Conservation (phyloP, 108 stramenopile species). For the Seminavis robusta region DNA sequence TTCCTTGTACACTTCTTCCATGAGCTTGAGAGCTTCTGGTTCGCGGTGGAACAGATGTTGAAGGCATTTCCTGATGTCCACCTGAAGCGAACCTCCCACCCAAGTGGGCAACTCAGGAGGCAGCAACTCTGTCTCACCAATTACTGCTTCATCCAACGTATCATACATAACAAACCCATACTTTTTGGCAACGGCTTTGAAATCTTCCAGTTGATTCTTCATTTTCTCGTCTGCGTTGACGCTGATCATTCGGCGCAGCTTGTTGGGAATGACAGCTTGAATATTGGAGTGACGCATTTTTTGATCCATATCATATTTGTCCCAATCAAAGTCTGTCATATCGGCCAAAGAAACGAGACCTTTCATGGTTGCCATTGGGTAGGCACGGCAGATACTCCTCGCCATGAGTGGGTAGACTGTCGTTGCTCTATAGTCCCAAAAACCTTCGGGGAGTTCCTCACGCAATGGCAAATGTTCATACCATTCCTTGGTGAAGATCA, state of each 20-base stretch:
- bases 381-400: slow-evolving; percentile 7
- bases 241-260: slow-evolving; percentile 6
- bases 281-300: slow-evolving; percentile 5
- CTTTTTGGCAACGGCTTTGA: neutral
- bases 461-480: too few species aligned
- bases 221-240: slow-evolving; percentile 6
- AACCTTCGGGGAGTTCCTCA: too few species aligned
- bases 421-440: too few species aligned
- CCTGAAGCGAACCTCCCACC: neutral
- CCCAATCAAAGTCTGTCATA: slow-evolving; percentile 11
- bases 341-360: slow-evolving; percentile 10
- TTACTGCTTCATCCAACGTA: neutral
- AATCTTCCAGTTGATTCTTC: slow-evolving; percentile 6
- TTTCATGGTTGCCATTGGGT: slow-evolving; percentile 8
- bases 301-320: slow-evolving; percentile 8
- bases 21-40: too few species aligned
- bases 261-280: slow-evolving; percentile 1
- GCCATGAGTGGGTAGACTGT: neutral
- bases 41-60: slow-evolving; percentile 7
- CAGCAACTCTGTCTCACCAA: neutral
- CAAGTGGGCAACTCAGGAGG: slow-evolving; percentile 1
- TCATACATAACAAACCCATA: slow-evolving; percentile 9
- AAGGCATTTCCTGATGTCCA: slow-evolving; percentile 1
- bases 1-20: too few species aligned
- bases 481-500: too few species aligned